Base-by-base conservation (phyloP, 495 filamentous ascomycete genomes). In the Niebla homalea region DNA sequence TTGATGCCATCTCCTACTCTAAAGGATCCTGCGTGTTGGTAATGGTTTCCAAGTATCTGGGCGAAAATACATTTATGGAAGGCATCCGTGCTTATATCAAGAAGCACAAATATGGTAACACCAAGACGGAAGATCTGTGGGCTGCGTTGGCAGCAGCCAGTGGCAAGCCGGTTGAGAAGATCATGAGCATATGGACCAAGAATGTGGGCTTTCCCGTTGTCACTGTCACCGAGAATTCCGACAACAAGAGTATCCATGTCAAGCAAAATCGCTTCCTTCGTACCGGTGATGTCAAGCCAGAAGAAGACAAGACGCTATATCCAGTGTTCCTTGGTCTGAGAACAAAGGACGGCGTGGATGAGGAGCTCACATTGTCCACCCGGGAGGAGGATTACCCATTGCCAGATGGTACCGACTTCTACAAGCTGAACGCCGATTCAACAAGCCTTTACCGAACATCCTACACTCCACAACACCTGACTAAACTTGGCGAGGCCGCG, bases 1-100 rank as follows among this genome's bases (percentile, higher is more conserved):
- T 98, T 62, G 92, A 98, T 65, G 87, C 87, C 42, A 98, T 97
- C 55, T 95, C 90, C 3, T 97, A 98, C 69, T 87, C 84, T 26
- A 98, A 98, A 73, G 92, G 92, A 15, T 94, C 87, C 3, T 93
- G 87, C 57, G 89, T 96, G 12, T 75, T 98, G 50, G 83, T 92
- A 62, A 98, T 98, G 92, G 87, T 98, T 52, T 95, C 90, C 23
- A 92, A 86, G 56, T 90, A 93, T 57, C 75, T 98, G 21, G 92
- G 92, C 47, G 89, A 95, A 65, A 85, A 96, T 36, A 73, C 77
- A 32, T 98, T 98, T 75, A 73, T 98, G 60, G 86, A 97, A 67
- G 92, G 92, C 63, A 81, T 98, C 48, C 77, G 87, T 22, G 76
- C 76, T 51, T 98, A 97, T 66, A 78, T 98, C 60, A 93, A 88